Base-by-base conservation (phyloP, 2,329 filamentous ascomycete genomes). In the Xylariales sp. region DNA sequence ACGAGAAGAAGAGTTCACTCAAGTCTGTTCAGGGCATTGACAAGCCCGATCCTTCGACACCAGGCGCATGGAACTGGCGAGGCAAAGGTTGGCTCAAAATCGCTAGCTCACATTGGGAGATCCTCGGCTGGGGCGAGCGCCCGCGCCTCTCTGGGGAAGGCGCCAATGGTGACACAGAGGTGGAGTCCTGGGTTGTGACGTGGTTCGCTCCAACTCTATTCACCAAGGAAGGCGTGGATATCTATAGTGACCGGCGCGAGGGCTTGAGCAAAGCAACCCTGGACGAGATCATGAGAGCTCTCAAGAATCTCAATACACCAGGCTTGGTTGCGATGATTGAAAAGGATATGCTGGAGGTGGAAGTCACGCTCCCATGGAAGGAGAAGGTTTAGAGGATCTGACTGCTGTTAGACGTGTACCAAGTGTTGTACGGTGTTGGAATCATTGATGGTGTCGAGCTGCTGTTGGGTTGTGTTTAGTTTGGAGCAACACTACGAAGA, bases 151-250 rank as follows among this genome's bases (percentile, higher is more conserved):
- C n/a, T n/a, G n/a, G n/a, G n/a, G 62, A 62, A 1, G 54, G 39
- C 4, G 56, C 52, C 1, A 52, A 46, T 5, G 53, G 43, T 7
- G n/a, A n/a, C n/a, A n/a, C n/a, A n/a, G n/a, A n/a, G n/a, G 57
- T 51, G 33, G 75, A 79, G 59, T 71, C 73, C 49, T 95, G 86
- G 85, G 79, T 77, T 2, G 85, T 95, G 12, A 94, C 86, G 5
- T 91, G 83, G 72, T 95, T 95, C 60, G 81, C 83, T 45, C 82
- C 85, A 53, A 94, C 86, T 17, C 49, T 90, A 30, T 94, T 95
- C 50, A 93, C 88, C 6, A 83, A 84, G 45, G 85, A 88, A 40
- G 88, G 88, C 0, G 53, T 95, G 20, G 88, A 95, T 61, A 61
- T 94, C 8, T 93, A 91, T 59, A 81, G 78, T 31, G 72, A 84